Evolutionary conservation across 2,329 filamentous ascomycete species (phyloP).

Genomic region (Ophiostoma angusticollis): DNA sequence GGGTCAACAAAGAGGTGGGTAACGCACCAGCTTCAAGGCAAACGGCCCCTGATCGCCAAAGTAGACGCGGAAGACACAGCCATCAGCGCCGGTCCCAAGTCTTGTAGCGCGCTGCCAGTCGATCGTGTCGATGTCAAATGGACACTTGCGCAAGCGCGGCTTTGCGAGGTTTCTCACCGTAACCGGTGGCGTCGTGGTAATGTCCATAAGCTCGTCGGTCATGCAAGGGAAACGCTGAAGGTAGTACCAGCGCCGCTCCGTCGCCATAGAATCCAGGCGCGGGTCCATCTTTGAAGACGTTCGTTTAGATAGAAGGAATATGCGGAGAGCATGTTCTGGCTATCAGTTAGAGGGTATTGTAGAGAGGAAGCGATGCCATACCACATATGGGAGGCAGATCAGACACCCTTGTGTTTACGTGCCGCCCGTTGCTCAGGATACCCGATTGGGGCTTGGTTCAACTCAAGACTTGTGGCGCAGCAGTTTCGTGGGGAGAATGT

Average conservation of each 20-base stretch:
- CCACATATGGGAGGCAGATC: no score
- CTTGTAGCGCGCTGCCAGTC: background rate
- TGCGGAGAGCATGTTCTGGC: no score
- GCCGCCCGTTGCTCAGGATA: no score
- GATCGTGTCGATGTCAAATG: conserved; percentile 6
- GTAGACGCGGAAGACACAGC: conserved; percentile 6
- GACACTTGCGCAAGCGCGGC: conserved; percentile 7
- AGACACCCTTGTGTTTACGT: no score
- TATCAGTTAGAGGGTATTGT: no score
- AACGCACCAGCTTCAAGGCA: conserved; percentile 6
- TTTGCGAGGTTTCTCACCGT: background rate
- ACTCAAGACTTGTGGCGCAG: no score
- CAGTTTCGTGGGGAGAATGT: no score
- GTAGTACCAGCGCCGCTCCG: background rate
- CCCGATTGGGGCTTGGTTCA: no score
- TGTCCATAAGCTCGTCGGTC: conserved; percentile 5
- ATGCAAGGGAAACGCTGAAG: background rate
- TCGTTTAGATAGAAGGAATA: no score
- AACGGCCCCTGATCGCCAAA: conserved; percentile 8
- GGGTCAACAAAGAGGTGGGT: background rate
- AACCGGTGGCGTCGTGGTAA: background rate
- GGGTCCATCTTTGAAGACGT: no score
- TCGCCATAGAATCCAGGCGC: background rate
- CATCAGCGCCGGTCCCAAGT: conserved; percentile 2
- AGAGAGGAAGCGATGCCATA: no score